phyloP scores from a whole-genome alignment of 495 filamentous ascomycete species.

The Penicillium turbatum region DNA sequence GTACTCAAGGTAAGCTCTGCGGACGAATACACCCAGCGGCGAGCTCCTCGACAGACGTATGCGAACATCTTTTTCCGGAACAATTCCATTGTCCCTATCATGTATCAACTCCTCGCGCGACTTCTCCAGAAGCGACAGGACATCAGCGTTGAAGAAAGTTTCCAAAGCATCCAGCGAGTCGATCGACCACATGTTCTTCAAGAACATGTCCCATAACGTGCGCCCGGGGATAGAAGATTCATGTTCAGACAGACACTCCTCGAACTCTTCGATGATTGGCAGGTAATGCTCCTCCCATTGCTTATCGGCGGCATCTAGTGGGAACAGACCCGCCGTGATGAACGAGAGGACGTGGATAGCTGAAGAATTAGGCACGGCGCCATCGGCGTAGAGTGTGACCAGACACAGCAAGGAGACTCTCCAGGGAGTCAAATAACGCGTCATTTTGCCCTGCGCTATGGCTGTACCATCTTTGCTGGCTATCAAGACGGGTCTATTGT shows the following conservation, averaged over 20 bases:
- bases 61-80: slow-evolving; percentile 31
- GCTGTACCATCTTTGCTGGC: slow-evolving; percentile 16
- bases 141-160: slow-evolving; percentile 55
- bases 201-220: slow-evolving; percentile 76
- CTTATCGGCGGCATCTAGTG: slow-evolving; percentile 38
- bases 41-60: slow-evolving; percentile 62
- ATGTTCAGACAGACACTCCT: slow-evolving; percentile 56
- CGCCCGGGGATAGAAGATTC: slow-evolving; percentile 70
- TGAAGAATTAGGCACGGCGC: slow-evolving; percentile 65
- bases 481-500: slow-evolving; percentile 7
- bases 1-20: slow-evolving; percentile 74
- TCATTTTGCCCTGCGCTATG: slow-evolving; percentile 47
- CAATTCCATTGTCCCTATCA: slow-evolving; percentile 49
- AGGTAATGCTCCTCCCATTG: slow-evolving; percentile 45
- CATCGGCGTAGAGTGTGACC: slow-evolving; percentile 72
- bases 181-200: slow-evolving; percentile 80
- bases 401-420: slow-evolving; percentile 80
- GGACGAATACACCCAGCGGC: slow-evolving; percentile 79
- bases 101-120: slow-evolving; percentile 50
- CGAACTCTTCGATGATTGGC: slow-evolving; percentile 62
- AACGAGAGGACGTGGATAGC: slow-evolving; percentile 85
- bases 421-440: slow-evolving; percentile 77
- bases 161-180: slow-evolving; percentile 74
- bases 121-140: slow-evolving; percentile 55
- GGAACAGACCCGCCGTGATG: slow-evolving; percentile 68